phyloP scores from a whole-genome alignment of 2,329 filamentous ascomycete species.

The Amphichorda felina region DNA sequence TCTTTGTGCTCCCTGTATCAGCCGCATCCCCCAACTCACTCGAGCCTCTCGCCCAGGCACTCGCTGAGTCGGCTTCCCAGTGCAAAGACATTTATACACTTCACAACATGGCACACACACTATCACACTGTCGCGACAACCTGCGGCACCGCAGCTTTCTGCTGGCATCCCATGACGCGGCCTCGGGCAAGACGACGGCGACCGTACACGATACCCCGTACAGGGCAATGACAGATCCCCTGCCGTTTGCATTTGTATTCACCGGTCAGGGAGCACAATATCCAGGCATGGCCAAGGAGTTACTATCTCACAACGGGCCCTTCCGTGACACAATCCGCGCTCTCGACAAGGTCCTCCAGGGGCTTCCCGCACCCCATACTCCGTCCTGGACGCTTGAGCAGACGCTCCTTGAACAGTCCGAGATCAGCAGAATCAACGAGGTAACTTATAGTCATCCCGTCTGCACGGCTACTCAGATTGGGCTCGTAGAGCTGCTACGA shows the following conservation, averaged over 20 bases:
- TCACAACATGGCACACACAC: conserved; percentile 9
- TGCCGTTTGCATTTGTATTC: conserved; percentile 25
- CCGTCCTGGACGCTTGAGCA: conserved; percentile 9
- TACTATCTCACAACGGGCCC: neutral
- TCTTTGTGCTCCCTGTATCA: neutral
- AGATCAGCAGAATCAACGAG: conserved; percentile 6
- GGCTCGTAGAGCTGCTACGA: conserved; percentile 23
- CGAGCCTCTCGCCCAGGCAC: neutral
- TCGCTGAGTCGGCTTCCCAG: neutral
- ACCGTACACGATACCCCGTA: neutral
- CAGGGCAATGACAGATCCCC: neutral
- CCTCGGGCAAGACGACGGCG: neutral
- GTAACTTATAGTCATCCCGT: conserved; percentile 22
- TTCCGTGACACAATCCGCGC: conserved; percentile 1
- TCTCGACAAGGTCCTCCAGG: neutral
- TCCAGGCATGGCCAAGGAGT: conserved; percentile 16
- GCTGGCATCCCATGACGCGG: conserved; percentile 3
- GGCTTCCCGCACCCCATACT: neutral
- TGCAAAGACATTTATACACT: neutral
- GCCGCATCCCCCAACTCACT: neutral
- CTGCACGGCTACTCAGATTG: conserved; percentile 30
- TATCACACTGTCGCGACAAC: conserved; percentile 6
- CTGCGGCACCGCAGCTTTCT: conserved; percentile 7
- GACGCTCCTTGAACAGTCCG: conserved; percentile 7
- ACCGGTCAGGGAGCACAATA: conserved; percentile 30